Base-by-base conservation (phyloP, 192 early-diverging fungal genomes). In the Linderina pennispora region DNA sequence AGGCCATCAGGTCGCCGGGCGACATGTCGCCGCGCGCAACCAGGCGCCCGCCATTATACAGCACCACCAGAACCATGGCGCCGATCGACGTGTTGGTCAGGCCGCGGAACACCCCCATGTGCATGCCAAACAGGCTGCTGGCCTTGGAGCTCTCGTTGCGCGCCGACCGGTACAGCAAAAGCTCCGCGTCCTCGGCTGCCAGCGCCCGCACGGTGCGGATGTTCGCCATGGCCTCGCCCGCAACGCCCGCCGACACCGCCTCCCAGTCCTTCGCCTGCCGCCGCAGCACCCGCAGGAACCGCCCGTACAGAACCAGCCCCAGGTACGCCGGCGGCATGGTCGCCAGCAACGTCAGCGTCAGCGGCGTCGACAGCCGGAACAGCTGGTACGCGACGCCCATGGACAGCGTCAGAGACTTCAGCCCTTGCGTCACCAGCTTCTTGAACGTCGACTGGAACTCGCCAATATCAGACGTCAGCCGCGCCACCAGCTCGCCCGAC, bases 391-490 rank as follows among this genome's bases (percentile, higher is more conserved):
- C 67, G 10, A 74, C 79, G 18, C 82, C 82, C 14, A 58, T 42
- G 0, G 77, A 66, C 40, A 80, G 54, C n/a, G 80, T 76, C 15
- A 70, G 42, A 0, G 80, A 52, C 41, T 75, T 77, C 21, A 84
- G 47, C 1, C 82, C 82, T 52, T 79, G 77, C 8, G 82, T 79
- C 1, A 84, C 72, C 8, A 80, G 35, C 47, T 75, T 66, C 38
- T 81, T 81, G 48, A 82, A 76, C 20, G 80, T 80, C 51, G 67
- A 48, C 52, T 79, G 80, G 58, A 81, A 78, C 43, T 84, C 82
- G 0, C 48, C 59, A 1, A 84, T 61, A 41, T 85, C 82, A 3
- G 65, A 50, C 7, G 73, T 67, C 20, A 81, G 38, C 20, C 82
- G 63, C 21, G 72, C 55, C 5, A 75, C 76, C 24, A 85, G 50